phyloP scores from a whole-genome alignment of 768 basidiomycete genomes.

The Tephrocybe sp. region DNA sequence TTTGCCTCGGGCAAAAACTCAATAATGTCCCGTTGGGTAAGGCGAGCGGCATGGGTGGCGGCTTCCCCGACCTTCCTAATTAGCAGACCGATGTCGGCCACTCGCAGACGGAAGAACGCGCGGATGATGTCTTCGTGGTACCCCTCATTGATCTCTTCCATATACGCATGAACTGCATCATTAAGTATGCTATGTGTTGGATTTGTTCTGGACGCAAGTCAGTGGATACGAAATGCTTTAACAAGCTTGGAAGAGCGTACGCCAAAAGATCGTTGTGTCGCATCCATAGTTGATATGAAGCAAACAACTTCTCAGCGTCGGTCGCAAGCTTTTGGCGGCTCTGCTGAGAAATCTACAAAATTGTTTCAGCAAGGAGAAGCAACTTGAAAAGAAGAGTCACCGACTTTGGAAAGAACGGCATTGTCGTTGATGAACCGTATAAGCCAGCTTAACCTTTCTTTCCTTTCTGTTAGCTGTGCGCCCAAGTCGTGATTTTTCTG shows the following conservation, averaged over 20 bases:
- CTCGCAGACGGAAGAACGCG: constrained; percentile 77
- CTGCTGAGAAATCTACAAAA: constrained; percentile 71
- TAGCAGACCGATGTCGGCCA: constrained; percentile 65
- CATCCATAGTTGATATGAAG: constrained; percentile 81
- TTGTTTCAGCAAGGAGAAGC: background rate
- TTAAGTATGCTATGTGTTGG: constrained; percentile 65
- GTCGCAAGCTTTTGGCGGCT: constrained; percentile 73
- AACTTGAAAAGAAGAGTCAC: background rate
- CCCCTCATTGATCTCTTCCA: constrained; percentile 55
- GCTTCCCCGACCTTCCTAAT: constrained; percentile 60
- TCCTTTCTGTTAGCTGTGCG: constrained; percentile 72
- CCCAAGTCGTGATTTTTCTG: constrained; percentile 77
- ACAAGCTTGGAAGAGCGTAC: constrained; percentile 28
- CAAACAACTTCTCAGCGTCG: constrained; percentile 87
- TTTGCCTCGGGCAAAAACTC: constrained; percentile 66
- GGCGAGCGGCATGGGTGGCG: constrained; percentile 41
- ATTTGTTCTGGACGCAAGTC: constrained; percentile 43
- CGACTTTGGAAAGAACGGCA: constrained; percentile 72
- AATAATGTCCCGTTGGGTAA: constrained; percentile 42
- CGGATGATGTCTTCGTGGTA: constrained; percentile 77
- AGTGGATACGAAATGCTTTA: background rate
- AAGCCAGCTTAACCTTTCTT: constrained; percentile 79
- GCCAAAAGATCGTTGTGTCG: constrained; percentile 65
- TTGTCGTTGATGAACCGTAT: constrained; percentile 90
- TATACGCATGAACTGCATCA: constrained; percentile 68